These are phyloP conservation scores for Globisporangium rhizosaccharum DNA, from an alignment of 352 stramenopile species.

Conservation along the genomic window DNA sequence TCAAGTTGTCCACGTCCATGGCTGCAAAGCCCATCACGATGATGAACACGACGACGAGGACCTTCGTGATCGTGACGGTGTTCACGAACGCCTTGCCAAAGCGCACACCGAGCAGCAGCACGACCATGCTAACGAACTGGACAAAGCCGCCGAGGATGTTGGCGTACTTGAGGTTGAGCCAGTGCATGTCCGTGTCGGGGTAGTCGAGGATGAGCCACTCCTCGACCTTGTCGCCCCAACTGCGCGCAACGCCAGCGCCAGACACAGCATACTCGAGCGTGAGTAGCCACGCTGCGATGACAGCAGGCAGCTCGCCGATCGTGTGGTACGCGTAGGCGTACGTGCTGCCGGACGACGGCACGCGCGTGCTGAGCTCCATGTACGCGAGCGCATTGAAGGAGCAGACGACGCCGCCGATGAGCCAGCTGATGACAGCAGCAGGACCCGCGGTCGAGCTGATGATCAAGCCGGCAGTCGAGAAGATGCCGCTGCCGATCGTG, in stretches of 20 bases:
- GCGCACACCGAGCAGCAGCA: slow-evolving; percentile 73
- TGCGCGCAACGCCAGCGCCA: slow-evolving; percentile 86
- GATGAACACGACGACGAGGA: slow-evolving; percentile 86
- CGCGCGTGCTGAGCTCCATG: slow-evolving; percentile 75
- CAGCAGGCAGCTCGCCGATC: slow-evolving; percentile 87
- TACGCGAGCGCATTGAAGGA: slow-evolving; percentile 77
- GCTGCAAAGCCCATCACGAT: slow-evolving; percentile 79
- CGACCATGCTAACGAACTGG: slow-evolving; percentile 48
- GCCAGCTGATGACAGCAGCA: slow-evolving; percentile 65
- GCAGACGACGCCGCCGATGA: slow-evolving; percentile 67
- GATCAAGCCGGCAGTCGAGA: slow-evolving; percentile 64
- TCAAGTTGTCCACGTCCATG: slow-evolving; percentile 74
- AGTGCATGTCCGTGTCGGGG: slow-evolving; percentile 32
- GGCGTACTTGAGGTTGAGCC: slow-evolving; percentile 44
- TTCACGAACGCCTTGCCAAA: slow-evolving; percentile 88
- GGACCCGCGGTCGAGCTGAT: slow-evolving; percentile 70
- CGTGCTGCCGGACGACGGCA: slow-evolving; percentile 83
- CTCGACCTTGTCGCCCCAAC: slow-evolving; percentile 89
- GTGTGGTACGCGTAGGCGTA: slow-evolving; percentile 91
- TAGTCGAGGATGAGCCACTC: slow-evolving; percentile 47
- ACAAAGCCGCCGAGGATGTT: slow-evolving; percentile 53
- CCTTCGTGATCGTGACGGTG: slow-evolving; percentile 71
- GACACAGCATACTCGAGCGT: slow-evolving; percentile 90
- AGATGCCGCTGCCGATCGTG: slow-evolving; percentile 87
- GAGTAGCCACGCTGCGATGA: slow-evolving; percentile 76